Base-by-base conservation (phyloP, 1,284 basidiomycete species). In the Rhodotorula sp. region DNA sequence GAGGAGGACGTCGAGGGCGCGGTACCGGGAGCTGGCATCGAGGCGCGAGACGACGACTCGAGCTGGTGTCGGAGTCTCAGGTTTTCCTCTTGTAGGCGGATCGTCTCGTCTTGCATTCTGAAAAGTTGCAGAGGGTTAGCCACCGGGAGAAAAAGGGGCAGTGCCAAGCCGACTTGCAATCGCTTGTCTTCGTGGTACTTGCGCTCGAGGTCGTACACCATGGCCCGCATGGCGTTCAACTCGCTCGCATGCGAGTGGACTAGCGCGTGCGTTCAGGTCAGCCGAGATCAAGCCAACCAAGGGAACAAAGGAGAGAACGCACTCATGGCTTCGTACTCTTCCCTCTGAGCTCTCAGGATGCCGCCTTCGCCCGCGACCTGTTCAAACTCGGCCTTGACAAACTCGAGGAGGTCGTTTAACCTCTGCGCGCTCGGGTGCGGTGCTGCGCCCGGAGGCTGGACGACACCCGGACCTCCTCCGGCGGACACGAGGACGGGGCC, bases 341-440 rank as follows among this genome's bases (percentile, higher is more conserved):
- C 94, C 68, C 92, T 85, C 83, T 96, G 92, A 49, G 83, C 85
- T 74, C 92, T 88, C 79, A 91, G 85, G 43, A 87, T 80, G 29
- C 83, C 84, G 64, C 90, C 84, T 80, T 97, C 93, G 71, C 86
- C 85, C 21, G 87, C 84, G 71, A 95, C 84, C 64, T 85, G 84
- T 71, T 97, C 94, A 79, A 93, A 95, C 83, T 97, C 95, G 67
- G 89, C 87, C 76, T 90, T 87, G 79, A 97, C 89, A 72, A 87
- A 85, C 65, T 96, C 93, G 76, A 97, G 88, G 49, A 90, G 87
- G 71, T 95, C 92, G 71, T 87, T 87, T 75, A 97, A 84, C 60
- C 92, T 75, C 20, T 79, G 69, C 7, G 73, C 68, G 31, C 60
- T 61, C 31, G 68, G 67, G n/a, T 74, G 72, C 3, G 69, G 61